Conservation (phyloP, 2,329 filamentous ascomycete genomes). For the Aspergillus japonicus region DNA sequence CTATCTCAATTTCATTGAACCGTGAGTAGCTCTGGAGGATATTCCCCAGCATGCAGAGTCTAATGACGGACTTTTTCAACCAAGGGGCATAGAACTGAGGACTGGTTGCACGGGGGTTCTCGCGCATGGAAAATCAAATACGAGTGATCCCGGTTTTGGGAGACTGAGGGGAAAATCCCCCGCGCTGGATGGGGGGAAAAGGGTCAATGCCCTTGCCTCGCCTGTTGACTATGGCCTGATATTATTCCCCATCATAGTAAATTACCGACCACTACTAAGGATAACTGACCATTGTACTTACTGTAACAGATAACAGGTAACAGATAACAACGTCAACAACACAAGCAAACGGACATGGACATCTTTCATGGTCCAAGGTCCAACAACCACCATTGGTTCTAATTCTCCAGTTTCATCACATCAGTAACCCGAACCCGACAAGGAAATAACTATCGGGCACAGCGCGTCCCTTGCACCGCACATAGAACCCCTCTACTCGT, state of each 20-base stretch:
- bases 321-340: not conserved
- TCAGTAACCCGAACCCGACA: not conserved
- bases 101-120: not conserved
- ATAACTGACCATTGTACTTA: not conserved
- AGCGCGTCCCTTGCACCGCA: not conserved
- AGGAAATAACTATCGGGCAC: not conserved
- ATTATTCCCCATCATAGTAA: not conserved
- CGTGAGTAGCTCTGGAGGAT: not conserved
- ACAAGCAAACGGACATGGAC: no score
- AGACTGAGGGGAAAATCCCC: not conserved
- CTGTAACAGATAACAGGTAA: not conserved
- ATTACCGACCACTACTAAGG: no score
- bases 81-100: not conserved
- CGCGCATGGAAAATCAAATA: not conserved
- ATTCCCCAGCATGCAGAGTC: no score
- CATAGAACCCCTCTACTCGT: not conserved
- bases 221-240: not conserved
- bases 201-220: conserved; percentile 5
- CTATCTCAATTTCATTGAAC: not conserved
- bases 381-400: not conserved
- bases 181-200: not conserved
- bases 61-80: not conserved
- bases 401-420: not conserved
- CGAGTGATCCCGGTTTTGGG: conserved; percentile 1
- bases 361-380: not conserved